Evolutionary conservation across 169 alveolate species (phyloP).

Genomic region (Plasmodium chabaudi): DNA sequence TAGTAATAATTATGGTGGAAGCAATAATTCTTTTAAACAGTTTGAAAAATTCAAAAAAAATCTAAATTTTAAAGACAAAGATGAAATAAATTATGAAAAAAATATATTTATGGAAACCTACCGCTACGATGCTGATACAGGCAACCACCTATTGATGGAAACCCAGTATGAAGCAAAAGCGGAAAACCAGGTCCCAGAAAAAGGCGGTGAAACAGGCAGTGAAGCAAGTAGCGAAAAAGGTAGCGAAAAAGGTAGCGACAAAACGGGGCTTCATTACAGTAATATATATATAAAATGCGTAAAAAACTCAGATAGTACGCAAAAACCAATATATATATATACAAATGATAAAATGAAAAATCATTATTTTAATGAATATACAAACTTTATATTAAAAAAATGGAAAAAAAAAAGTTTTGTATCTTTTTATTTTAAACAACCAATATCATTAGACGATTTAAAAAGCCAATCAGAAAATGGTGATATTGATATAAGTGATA

Average conservation of each 20-base stretch:
- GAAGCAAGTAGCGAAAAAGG: not conserved
- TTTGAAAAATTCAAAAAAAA: conserved; percentile 45
- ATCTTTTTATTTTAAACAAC: conserved; percentile 59
- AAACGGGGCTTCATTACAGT: conserved; percentile 9
- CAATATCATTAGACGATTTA: conserved; percentile 29
- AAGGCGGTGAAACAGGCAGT: not conserved
- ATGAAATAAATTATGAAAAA: conserved; percentile 24
- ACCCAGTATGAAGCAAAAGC: not conserved
- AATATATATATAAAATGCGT: conserved; percentile 52
- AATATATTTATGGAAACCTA: conserved; percentile 42
- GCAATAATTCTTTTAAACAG: not conserved
- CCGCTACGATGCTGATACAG: conserved; percentile 3
- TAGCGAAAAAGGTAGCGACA: not conserved
- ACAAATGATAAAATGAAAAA: conserved; percentile 72
- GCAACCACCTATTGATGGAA: not conserved
- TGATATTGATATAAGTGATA: conserved; percentile 16
- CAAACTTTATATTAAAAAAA: conserved; percentile 61
- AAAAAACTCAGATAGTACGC: conserved; percentile 26
- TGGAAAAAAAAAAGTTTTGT: conserved; percentile 72
- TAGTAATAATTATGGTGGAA: too few relatives aligned
- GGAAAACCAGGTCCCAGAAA: too few relatives aligned
- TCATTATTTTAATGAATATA: conserved; percentile 67
- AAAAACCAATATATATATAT: conserved; percentile 56
- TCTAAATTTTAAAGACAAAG: conserved; percentile 23
- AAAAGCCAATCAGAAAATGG: conserved; percentile 17